Conservation (phyloP, 352 stramenopile species). For the Blastocystis sp. region DNA sequence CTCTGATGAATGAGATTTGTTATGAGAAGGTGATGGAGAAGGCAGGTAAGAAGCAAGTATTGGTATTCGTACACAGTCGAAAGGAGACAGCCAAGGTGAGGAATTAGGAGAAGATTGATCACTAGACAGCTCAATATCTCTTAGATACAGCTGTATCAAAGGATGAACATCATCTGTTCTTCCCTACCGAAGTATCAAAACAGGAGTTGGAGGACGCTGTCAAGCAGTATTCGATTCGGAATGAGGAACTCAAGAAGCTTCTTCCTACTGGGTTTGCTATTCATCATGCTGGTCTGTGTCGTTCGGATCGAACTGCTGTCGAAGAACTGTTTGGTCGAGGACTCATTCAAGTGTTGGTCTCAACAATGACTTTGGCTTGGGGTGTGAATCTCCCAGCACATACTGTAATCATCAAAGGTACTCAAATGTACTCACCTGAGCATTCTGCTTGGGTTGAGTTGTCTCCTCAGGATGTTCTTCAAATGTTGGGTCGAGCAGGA, state of each 20-base stretch:
- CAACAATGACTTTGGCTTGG: slow-evolving; percentile 96
- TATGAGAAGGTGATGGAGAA: slow-evolving; percentile 92
- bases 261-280: slow-evolving; percentile 96
- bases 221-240: slow-evolving; percentile 74
- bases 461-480: slow-evolving; percentile 91
- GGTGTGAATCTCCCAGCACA: slow-evolving; percentile 98
- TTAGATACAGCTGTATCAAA: slow-evolving; percentile 67
- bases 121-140: slow-evolving; percentile 88
- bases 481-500: slow-evolving; percentile 96
- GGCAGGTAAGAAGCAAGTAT: slow-evolving; percentile 88
- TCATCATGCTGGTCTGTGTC: slow-evolving; percentile 95
- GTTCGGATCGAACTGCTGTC: slow-evolving; percentile 89
- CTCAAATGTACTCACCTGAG: slow-evolving; percentile 97
- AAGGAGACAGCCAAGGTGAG: slow-evolving; percentile 83
- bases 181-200: slow-evolving; percentile 80
- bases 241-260: slow-evolving; percentile 93
- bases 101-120: slow-evolving; percentile 87
- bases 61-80: slow-evolving; percentile 98
- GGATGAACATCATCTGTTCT: slow-evolving; percentile 63
- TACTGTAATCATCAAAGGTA: slow-evolving; percentile 99
- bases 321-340: slow-evolving; percentile 95
- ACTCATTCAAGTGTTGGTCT: slow-evolving; percentile 90
- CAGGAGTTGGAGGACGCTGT: slow-evolving; percentile 78
- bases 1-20: slow-evolving; percentile 98
- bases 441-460: slow-evolving; percentile 93